These are phyloP conservation scores for Taphrina deformans DNA, from an alignment of 1,139 yeast species.

Conservation along the genomic window DNA sequence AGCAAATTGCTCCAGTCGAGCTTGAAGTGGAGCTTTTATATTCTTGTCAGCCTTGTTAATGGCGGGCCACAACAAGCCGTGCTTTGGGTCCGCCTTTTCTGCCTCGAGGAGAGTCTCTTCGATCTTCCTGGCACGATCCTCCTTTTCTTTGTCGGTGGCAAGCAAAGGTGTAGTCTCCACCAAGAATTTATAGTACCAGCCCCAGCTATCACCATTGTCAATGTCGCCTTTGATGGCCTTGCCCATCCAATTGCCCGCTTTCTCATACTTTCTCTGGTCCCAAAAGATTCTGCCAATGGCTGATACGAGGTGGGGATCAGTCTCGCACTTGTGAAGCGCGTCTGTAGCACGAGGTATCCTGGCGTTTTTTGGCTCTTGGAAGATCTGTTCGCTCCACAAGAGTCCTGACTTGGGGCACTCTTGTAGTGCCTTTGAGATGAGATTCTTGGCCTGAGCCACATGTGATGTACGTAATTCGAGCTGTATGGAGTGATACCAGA, in stretches of 20 bases:
- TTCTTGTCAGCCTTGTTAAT: slow-evolving; percentile 21
- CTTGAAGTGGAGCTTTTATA: neutral
- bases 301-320: slow-evolving; percentile 59
- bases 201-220: slow-evolving; percentile 74
- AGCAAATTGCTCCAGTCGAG: slow-evolving; percentile 13
- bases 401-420: slow-evolving; percentile 59
- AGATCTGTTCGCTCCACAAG: slow-evolving; percentile 64
- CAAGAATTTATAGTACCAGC: slow-evolving; percentile 58
- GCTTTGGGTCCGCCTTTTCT: slow-evolving; percentile 27
- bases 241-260: slow-evolving; percentile 75
- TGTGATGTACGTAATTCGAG: slow-evolving; percentile 60
- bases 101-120: slow-evolving; percentile 12
- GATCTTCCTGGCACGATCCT: neutral
- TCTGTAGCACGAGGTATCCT: slow-evolving; percentile 67
- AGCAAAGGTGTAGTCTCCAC: neutral
- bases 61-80: slow-evolving; percentile 29
- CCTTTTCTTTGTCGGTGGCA: slow-evolving; percentile 1
- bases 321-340: slow-evolving; percentile 68
- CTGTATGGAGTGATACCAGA: slow-evolving; percentile 62
- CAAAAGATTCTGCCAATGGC: slow-evolving; percentile 71
- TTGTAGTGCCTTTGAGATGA: slow-evolving; percentile 62
- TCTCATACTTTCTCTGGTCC: slow-evolving; percentile 62
- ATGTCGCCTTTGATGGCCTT: slow-evolving; percentile 61
- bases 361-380: slow-evolving; percentile 52
- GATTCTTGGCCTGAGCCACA: slow-evolving; percentile 55